Conservation (phyloP, 768 basidiomycete genomes). For the Calocybe indica region DNA sequence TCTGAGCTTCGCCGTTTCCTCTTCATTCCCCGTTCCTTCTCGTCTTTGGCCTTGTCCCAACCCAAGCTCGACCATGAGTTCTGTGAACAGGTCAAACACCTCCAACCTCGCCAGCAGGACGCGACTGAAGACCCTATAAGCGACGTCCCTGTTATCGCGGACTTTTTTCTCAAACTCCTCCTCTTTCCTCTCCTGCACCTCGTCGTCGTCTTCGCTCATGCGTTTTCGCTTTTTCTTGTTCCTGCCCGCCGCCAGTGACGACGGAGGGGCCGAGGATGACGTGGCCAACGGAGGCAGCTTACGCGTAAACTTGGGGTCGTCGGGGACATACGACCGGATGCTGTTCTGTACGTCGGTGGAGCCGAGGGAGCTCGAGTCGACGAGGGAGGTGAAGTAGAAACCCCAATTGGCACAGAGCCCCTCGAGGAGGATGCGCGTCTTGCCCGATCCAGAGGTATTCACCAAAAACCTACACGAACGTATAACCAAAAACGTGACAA, state of each 20-base stretch:
- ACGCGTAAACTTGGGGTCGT: slow-evolving; percentile 23
- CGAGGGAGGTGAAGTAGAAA: slow-evolving; percentile 39
- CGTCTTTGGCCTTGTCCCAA: background rate
- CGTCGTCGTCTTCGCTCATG: no score
- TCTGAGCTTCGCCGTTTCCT: slow-evolving; percentile 8
- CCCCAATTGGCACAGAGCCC: slow-evolving; percentile 41
- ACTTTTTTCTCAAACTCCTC: slow-evolving; percentile 22
- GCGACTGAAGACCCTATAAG: slow-evolving; percentile 27
- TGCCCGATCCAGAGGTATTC: slow-evolving; percentile 43
- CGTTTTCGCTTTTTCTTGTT: no score
- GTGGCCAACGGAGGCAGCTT: slow-evolving; percentile 26
- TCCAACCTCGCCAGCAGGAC: slow-evolving; percentile 35
- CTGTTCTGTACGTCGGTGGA: slow-evolving; percentile 37
- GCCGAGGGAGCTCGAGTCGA: slow-evolving; percentile 38
- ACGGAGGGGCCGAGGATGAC: slow-evolving; percentile 1
- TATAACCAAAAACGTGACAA: background rate
- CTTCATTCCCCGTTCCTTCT: slow-evolving; percentile 5
- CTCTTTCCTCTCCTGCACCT: no score
- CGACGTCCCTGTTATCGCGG: slow-evolving; percentile 30
- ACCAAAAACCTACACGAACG: slow-evolving; percentile 29
- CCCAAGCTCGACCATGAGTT: slow-evolving; percentile 15
- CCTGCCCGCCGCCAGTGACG: no score
- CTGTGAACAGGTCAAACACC: slow-evolving; percentile 29
- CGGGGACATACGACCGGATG: slow-evolving; percentile 30
- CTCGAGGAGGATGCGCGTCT: slow-evolving; percentile 37